Conservation (phyloP, 352 stramenopile species). For the Peronospora farinosa region DNA sequence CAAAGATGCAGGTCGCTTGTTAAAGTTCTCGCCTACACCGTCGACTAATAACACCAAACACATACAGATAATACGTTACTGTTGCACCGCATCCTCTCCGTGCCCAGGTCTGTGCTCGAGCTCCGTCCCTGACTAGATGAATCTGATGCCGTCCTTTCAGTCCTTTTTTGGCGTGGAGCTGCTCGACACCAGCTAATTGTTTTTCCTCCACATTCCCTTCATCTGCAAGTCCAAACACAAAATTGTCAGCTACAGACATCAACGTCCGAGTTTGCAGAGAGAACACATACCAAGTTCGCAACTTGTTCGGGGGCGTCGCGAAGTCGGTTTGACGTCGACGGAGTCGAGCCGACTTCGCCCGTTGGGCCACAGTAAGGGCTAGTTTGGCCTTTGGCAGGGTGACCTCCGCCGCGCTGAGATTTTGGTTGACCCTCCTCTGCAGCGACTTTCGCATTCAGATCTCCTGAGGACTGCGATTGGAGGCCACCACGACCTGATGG, state of each 20-base stretch:
- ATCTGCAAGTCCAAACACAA: constrained; percentile 31
- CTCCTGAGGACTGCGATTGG: constrained; percentile 38
- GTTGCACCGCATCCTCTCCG: constrained; percentile 29
- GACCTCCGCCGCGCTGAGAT: constrained; percentile 27
- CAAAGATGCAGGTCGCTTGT: constrained; percentile 13
- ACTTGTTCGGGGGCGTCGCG: constrained; percentile 44
- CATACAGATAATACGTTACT: constrained; percentile 45
- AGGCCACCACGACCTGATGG: constrained; percentile 29
- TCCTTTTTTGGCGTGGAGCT: constrained; percentile 6
- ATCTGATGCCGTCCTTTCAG: constrained; percentile 21
- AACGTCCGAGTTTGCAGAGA: constrained; percentile 4
- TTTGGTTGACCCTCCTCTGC: constrained; percentile 27
- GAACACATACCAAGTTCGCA: constrained; percentile 39
- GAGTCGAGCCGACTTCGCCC: constrained; percentile 28
- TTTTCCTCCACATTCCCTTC: constrained; percentile 78
- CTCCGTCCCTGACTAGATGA: constrained; percentile 30
- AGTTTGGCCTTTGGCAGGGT: constrained; percentile 37
- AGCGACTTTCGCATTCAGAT: constrained; percentile 33
- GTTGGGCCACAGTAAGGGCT: constrained; percentile 36
- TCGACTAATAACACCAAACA: constrained; percentile 35
- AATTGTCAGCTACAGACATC: constrained; percentile 11
- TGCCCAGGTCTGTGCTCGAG: constrained; percentile 21
- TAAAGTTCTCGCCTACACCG: constrained; percentile 26
- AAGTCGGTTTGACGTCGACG: constrained; percentile 25
- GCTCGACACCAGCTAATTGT: constrained; percentile 46